Base-by-base conservation (phyloP, 257 asterid species). In the Coffea canephora region DNA sequence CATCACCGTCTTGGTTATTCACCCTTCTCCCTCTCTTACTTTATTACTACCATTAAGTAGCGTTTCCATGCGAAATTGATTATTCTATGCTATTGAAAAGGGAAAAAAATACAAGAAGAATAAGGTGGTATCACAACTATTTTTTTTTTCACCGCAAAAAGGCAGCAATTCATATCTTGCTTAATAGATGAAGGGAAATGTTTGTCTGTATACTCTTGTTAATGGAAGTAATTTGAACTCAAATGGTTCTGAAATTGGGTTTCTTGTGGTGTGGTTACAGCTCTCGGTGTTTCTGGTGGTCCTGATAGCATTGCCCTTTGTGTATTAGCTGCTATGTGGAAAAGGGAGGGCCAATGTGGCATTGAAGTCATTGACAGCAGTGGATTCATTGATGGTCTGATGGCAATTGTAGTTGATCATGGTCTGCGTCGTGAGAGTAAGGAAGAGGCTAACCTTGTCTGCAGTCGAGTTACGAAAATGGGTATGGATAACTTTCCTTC, bases 301-400 rank as follows among this genome's bases (percentile, higher is more conserved):
- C 96, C 99, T 76, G 99, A 95, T 86, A 93, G 99, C 85, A 89
- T 93, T 79, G 97, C 97, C 73, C 91, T 95, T 7, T 93, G 98
- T 81, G 84, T 90, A 49, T 78, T 95, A 79, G 89, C 97, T 77
- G 91, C 92, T 76, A 85, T 85, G 71, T 95, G 99, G 99, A 95
- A 93, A 88, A 84, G 84, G 78, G 86, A 83, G 61, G 85, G 81
- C 70, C 64, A 39, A 57, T 77, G 25, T n/a, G 16, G 71, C 81
- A 79, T 74, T 82, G 80, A 82, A 80, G 74, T 81, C 61, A 52
- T 77, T 66, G 85, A 83, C 81, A 87, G 88, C 73, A 82, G 81
- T 81, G 84, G 83, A 82, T 67, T 46, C 12, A 62, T 90, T 82
- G 95, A 90, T 13, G 97, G 96, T 52, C 90, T 93, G 82, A 84